Evolutionary conservation across 495 filamentous ascomycete genomes (phyloP).

Genomic region (Sabuloglossum arenarium): DNA sequence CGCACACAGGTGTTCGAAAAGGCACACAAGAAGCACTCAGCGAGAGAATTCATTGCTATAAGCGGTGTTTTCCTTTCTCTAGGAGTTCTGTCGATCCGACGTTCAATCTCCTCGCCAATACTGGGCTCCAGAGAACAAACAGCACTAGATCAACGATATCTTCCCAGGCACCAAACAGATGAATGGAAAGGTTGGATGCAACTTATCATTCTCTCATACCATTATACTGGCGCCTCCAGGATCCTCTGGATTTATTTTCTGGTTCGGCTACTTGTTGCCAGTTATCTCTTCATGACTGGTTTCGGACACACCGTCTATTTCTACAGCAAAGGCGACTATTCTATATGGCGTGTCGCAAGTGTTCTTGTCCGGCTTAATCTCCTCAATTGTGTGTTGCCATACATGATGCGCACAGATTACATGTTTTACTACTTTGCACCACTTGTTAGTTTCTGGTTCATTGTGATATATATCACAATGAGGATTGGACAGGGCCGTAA

Average conservation of each 20-base stretch:
- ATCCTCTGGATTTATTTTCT: constrained; percentile 30
- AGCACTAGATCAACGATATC: constrained; percentile 16
- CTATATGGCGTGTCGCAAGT: constrained; percentile 23
- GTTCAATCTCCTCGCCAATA: constrained; percentile 5
- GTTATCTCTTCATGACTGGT: constrained; percentile 39
- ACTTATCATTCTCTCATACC: constrained; percentile 32
- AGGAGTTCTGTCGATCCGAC: constrained; percentile 20
- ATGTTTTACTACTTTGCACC: constrained; percentile 38
- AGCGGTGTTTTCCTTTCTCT: constrained; percentile 15
- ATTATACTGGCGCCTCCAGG: constrained; percentile 32
- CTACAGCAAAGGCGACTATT: constrained; percentile 30
- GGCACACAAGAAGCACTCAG: constrained; percentile 27
- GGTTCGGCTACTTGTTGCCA: constrained; percentile 32
- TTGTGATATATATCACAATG: constrained; percentile 31
- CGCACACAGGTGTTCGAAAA: constrained; percentile 34
- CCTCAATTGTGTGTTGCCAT: constrained; percentile 29
- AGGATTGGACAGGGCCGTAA: constrained; percentile 20
- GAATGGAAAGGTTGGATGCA: constrained; percentile 52
- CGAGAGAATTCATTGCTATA: constrained; percentile 20
- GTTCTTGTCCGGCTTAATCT: constrained; percentile 36
- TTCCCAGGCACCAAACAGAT: constrained; percentile 33
- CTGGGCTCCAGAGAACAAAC: background rate
- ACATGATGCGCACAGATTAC: constrained; percentile 35
- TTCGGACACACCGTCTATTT: constrained; percentile 39
- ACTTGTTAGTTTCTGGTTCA: constrained; percentile 38